Evolutionary conservation across 495 filamentous ascomycete species (phyloP), one percentile per base, ranked within the genome.

Genomic region (Penicillium crystallinum): DNA sequence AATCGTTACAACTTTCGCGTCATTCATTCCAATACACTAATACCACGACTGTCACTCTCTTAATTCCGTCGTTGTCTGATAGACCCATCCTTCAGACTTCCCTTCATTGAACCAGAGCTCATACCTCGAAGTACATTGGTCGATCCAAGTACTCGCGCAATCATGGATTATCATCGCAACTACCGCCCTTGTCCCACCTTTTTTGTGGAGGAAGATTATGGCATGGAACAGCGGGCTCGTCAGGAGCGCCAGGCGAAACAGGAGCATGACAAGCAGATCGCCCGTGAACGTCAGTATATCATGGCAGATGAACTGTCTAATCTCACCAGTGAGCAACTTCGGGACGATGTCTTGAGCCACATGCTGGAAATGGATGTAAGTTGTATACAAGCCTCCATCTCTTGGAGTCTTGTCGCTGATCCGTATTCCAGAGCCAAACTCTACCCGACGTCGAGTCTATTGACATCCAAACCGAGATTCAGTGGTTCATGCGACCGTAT

Each of bases 401-500:
- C 29, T 42, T 23, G 9, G 18, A 36, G 11, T 29, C 8, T 35
- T 38, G 5, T 38, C 4, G 46, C 58, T 64, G 58, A 64, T 40
- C 37, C 58, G 70, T 53, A 21, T n/a, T 47, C 35, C 56, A 97
- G 93, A 75, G 82, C 58, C 84, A 91, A 68, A 97, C 95, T 30
- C 75, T 97, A 57, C 90, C 93, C 27, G 95, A 99, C 66, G 90
- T 95, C 62, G 91, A 91, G 59, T 90, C 92, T 15, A 99, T 99
- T 68, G 93, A 99, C 59, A 95, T 97, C 67, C 93, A 99, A 70
- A 88, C 90, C 40, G 93, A 99, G 75, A 97, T 99, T 49, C 90
- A 97, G 65, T 99, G 95, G 95, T 97, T 91, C 76, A 99, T 99
- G 93, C 81, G 93, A 58, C 92, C 93, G 0, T 99, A 96, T 67